Evolutionary conservation across 108 stramenopile species (phyloP), one percentile per base, ranked within the genome.

Genomic region (Poteriospumella lacustris): DNA sequence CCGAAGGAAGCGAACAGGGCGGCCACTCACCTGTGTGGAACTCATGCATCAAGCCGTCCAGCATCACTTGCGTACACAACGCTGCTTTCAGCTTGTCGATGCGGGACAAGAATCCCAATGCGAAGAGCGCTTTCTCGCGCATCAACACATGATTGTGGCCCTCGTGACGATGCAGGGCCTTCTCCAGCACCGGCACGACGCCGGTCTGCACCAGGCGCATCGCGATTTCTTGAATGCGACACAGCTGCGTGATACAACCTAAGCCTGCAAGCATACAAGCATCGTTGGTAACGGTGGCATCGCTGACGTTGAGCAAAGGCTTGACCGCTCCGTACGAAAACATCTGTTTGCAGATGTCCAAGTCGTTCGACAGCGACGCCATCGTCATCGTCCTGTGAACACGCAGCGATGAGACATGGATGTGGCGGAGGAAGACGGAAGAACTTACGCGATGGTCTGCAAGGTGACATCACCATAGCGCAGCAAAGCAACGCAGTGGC

Each of bases 211-310:
- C 12, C 43, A 73, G 26, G n/a, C 70, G 36, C 31, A 5, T 34
- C 5, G 40, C 70, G 36, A 73, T 73, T 24, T 73, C 70, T 26
- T 5, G 70, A 52, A 73, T 56, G 26, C 33, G 12, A 33, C 70
- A 52, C 42, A 73, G 31, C 36, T 73, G 70, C 15, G 36, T 24
- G 36, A 73, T 73, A 19, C 44, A 73, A 3, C 70, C 70, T 38
- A 73, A 42, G 5, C 70, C 70, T 3, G 70, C 70, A 26, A 73
- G 70, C 43, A 73, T 56, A 42, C 70, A 73, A 73, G 70, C 70
- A 44, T 73, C 70, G 36, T 73, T 73, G 9, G 70, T 73, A 34
- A 56, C 47, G 5, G 3, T 26, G 3, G 43, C 70, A 73, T 52
- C 44, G 42, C n/a, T 56, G 5, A 73, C 70, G 36, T 73, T 73